A percentile compares a stretch with the other conserved stretches of the same genome.
Conservation (phyloP, 768 basidiomycete genomes). For the Sporobolomyces phaffii region DNA sequence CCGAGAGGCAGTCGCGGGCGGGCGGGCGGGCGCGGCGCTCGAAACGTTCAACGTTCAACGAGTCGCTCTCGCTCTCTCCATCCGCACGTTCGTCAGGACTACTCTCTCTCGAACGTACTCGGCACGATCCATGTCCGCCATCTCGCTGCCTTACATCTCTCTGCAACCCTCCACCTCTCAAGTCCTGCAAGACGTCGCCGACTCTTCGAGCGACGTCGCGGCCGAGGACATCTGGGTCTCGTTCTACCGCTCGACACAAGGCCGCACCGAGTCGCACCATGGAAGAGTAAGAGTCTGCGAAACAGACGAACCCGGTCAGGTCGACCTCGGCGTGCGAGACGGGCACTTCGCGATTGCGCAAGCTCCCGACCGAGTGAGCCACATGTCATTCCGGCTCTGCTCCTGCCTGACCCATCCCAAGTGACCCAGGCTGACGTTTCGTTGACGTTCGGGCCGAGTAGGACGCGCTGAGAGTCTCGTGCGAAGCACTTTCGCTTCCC, state of each 20-base stretch:
- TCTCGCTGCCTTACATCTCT: slow-evolving; percentile 8
- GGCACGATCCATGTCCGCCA: neutral
- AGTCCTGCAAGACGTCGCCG: slow-evolving; percentile 11
- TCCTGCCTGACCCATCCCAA: too few relatives aligned
- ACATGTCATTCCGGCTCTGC: too few relatives aligned
- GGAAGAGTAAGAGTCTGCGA: slow-evolving; percentile 57
- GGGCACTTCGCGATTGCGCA: neutral
- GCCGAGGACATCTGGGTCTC: slow-evolving; percentile 68
- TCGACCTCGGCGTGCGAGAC: slow-evolving; percentile 47
- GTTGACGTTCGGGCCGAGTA: slow-evolving; percentile 3
- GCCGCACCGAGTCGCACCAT: slow-evolving; percentile 51
- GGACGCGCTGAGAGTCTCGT: slow-evolving; percentile 52
- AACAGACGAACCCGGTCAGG: slow-evolving; percentile 51
- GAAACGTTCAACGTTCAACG: too few relatives aligned
- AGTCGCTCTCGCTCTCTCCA: too few relatives aligned
- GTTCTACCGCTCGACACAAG: slow-evolving; percentile 53
- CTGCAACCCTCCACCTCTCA: slow-evolving; percentile 13
- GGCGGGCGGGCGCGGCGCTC: too few relatives aligned
- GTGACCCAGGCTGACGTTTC: too few relatives aligned
- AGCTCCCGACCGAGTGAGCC: too few relatives aligned
- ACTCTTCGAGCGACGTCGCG: neutral
- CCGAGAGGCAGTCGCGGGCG: too few relatives aligned
- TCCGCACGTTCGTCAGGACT: too few relatives aligned
- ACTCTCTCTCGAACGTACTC: neutral
- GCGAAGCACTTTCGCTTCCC: slow-evolving; percentile 52